Percentiles rank a stretch among this genome's conserved stretches.
phyloP scores from a whole-genome alignment of 352 stramenopile genomes.

The Globisporangium heterothallicum region DNA sequence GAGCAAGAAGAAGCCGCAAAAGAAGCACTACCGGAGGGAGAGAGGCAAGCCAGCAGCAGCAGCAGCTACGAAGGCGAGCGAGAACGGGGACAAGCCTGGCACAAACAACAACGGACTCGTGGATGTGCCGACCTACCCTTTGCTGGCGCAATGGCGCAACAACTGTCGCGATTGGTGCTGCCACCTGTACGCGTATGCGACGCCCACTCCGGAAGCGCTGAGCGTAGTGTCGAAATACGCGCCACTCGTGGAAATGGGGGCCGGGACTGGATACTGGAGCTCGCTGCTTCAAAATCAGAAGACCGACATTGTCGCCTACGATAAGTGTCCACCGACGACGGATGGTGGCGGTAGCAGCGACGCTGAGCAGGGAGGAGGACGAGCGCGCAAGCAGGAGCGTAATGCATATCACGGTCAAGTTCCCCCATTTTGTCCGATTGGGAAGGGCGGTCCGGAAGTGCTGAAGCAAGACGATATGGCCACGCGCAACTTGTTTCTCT shows the following conservation, averaged over 20 bases:
- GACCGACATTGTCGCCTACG: slow-evolving; percentile 75
- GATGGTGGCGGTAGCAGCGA: slow-evolving; percentile 3
- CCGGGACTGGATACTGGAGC: slow-evolving; percentile 88
- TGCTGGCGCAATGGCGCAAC: slow-evolving; percentile 70
- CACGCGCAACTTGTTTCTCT: slow-evolving; percentile 54
- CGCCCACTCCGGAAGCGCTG: slow-evolving; percentile 50
- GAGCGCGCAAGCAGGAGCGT: slow-evolving; percentile 15
- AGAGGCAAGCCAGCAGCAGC: slow-evolving; percentile 19
- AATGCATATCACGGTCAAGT: slow-evolving; percentile 67
- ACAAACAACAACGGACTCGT: slow-evolving; percentile 18
- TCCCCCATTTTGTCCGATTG: slow-evolving; percentile 56
- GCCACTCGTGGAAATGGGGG: slow-evolving; percentile 84
- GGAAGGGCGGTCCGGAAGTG: slow-evolving; percentile 48
- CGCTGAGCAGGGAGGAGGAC: slow-evolving; percentile 16
- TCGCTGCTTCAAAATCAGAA: slow-evolving; percentile 53
- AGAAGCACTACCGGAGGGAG: slow-evolving; percentile 57
- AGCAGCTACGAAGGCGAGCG: not conserved
- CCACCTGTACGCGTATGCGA: slow-evolving; percentile 70
- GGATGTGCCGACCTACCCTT: slow-evolving; percentile 57
- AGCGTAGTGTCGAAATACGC: slow-evolving; percentile 39
- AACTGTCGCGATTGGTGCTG: slow-evolving; percentile 76
- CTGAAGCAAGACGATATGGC: slow-evolving; percentile 34
- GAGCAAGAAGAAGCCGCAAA: slow-evolving; percentile 58
- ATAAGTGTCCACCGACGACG: slow-evolving; percentile 41
- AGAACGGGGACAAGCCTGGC: not conserved